phyloP scores from a whole-genome alignment of 2,329 filamentous ascomycete genomes.

The Nannizzia gypsea region DNA sequence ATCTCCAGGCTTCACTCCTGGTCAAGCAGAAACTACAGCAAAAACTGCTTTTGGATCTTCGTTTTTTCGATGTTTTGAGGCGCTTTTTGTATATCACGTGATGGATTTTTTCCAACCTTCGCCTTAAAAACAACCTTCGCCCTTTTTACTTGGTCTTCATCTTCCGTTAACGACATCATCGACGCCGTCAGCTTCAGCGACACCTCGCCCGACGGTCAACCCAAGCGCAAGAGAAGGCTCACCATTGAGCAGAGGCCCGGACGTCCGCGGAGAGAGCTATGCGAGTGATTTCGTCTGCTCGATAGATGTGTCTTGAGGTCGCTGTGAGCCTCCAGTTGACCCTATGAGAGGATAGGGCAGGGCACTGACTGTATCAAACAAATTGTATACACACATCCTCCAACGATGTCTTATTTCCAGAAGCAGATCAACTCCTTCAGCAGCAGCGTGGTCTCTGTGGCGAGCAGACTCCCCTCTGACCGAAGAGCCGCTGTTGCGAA shows the following conservation, averaged over 20 bases:
- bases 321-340: not conserved
- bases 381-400: not conserved
- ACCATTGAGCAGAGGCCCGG: not conserved
- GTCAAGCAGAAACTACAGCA: not conserved
- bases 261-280: not conserved
- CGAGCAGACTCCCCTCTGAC: conserved; percentile 48
- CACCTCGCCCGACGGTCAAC: not conserved
- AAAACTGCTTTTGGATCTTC: not conserved
- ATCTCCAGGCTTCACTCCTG: not conserved
- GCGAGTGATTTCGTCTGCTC: not conserved
- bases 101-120: not conserved
- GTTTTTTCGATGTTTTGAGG: not conserved
- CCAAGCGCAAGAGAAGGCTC: not conserved
- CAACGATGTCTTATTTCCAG: conserved; percentile 53
- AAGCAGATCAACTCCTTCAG: conserved; percentile 53
- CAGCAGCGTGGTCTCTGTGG: conserved; percentile 51
- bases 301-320: not conserved
- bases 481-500: conserved; percentile 42
- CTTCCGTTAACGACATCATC: not conserved
- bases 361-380: no score
- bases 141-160: not conserved
- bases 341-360: not conserved
- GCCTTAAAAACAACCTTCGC: no score
- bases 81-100: not conserved
- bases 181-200: not conserved